Base-by-base conservation (phyloP, 2,329 filamentous ascomycete species). In the Fusarium decemcellulare region DNA sequence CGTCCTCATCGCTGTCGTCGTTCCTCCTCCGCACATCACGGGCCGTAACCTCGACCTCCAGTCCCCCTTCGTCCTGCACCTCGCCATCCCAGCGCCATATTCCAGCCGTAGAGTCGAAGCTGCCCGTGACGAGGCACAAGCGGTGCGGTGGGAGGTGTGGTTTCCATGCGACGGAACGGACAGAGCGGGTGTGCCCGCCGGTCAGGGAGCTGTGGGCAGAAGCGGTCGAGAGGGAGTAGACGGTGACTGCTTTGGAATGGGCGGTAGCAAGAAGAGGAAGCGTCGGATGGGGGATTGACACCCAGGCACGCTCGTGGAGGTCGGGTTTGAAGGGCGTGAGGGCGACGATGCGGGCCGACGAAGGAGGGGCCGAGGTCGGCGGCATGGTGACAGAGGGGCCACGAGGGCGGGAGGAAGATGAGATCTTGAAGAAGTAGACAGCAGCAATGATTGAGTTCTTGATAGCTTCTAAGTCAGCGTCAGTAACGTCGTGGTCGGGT, bases 101-200 rank as follows among this genome's bases (percentile, higher is more conserved):
- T 10, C 94, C 96, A 2, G 95, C 95, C 2, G 93, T 97, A 15
- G 93, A 92, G 80, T 99, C 96, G 78, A 99, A 99, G 78, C 92
- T 96, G 5, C 94, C 96, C 0, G 95, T 97, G 6, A 95, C 95
- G 15, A 98, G 87, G 46, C 95, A 93, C 59, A 93, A 91, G 77
- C 91, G 89, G 65, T 85, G 81, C 4, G 83, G 81, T 14, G 86
- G 82, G 44, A 88, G 81, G 64, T 87, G 86, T 0, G 95, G 94
- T 81, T 97, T 97, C 96, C 96, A 99, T 39, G 93, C 91, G 18
- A 91, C 90, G 52, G 90, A 90, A 59, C 96, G 90, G n/a, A 99
- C 90, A 73, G 92, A 96, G 60, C 96, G 92, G 73, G 94, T 93
- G 82, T 99, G 96, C 8, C 95, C 96, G 64, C 94, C 95, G 8